These are phyloP conservation scores for Hypoxylon sp. DNA, from an alignment of 2,329 filamentous ascomycete genomes.

Conservation along the genomic window DNA sequence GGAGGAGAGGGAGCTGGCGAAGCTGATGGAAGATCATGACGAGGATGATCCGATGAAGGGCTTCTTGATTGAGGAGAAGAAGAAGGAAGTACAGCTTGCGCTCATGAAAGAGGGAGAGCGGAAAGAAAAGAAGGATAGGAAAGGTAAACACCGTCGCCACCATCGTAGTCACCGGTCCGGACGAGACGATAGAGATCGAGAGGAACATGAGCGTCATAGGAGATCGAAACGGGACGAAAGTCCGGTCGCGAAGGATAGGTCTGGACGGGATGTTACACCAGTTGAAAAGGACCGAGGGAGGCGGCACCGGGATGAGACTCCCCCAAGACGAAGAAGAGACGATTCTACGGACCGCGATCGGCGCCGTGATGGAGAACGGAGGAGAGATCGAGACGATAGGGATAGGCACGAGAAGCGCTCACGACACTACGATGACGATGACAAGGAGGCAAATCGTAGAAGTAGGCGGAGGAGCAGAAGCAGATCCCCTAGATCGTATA, in stretches of 20 bases:
- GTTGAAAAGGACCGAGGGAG: constrained; percentile 38
- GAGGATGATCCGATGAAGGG: constrained; percentile 98
- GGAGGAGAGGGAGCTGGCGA: constrained; percentile 83
- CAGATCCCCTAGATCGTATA: constrained; percentile 55
- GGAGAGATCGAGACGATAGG: constrained; percentile 41
- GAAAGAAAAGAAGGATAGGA: constrained; percentile 62
- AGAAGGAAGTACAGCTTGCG: constrained; percentile 83
- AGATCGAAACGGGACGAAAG: constrained; percentile 56
- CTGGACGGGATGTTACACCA: constrained; percentile 35
- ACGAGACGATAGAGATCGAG: constrained; percentile 45
- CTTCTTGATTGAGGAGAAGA: constrained; percentile 90
- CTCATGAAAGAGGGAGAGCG: constrained; percentile 65
- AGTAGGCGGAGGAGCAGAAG: constrained; percentile 56
- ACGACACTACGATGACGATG: constrained; percentile 38
- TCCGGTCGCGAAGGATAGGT: constrained; percentile 41
- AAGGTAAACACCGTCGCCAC: constrained; percentile 57
- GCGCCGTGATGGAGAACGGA: constrained; percentile 38
- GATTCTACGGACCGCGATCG: constrained; percentile 46
- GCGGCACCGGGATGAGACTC: constrained; percentile 47
- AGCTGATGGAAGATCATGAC: constrained; percentile 82
- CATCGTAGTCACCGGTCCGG: constrained; percentile 61
- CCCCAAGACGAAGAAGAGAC: constrained; percentile 44
- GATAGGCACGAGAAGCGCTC: constrained; percentile 39
- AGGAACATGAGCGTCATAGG: constrained; percentile 44
- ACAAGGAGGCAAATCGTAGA: constrained; percentile 46